Conservation (phyloP, 73 alveolate genomes). For the Tetrahymena malaccensis region DNA sequence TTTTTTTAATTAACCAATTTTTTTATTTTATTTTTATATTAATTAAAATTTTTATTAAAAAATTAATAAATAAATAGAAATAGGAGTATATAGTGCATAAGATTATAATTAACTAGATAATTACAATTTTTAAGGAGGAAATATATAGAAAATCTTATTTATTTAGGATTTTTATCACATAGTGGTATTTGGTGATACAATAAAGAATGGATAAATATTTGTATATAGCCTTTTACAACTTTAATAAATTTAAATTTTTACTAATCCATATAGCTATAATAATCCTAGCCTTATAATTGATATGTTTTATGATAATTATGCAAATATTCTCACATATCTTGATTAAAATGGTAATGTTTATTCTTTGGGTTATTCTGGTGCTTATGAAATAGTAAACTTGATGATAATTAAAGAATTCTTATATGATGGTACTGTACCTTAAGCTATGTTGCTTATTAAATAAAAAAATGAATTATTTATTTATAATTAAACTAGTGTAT, state of each 20-base stretch:
- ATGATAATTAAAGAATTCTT: not conserved
- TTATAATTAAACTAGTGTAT: no score
- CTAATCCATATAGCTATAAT: not conserved
- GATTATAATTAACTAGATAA: not conserved
- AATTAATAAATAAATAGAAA: not conserved
- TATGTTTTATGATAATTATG: not conserved
- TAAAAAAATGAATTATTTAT: not conserved
- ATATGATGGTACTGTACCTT: not conserved
- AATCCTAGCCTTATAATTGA: not conserved
- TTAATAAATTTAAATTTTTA: not conserved
- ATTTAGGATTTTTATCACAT: not conserved
- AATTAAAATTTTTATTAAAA: no score
- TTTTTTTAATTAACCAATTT: not conserved
- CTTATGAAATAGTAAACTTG: not conserved
- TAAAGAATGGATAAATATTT: not conserved
- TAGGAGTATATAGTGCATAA: not conserved
- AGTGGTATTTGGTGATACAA: not conserved
- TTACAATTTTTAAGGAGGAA: not conserved
- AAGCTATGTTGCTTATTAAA: not conserved
- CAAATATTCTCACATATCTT: not conserved
- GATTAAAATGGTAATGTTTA: not conserved
- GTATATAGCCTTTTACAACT: not conserved
- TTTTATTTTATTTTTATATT: no score
- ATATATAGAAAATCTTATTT: not conserved
- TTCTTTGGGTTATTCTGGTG: not conserved